Evolutionary conservation across 2,329 filamentous ascomycete genomes (phyloP).

Genomic region (Chalaropsis thielavioides): DNA sequence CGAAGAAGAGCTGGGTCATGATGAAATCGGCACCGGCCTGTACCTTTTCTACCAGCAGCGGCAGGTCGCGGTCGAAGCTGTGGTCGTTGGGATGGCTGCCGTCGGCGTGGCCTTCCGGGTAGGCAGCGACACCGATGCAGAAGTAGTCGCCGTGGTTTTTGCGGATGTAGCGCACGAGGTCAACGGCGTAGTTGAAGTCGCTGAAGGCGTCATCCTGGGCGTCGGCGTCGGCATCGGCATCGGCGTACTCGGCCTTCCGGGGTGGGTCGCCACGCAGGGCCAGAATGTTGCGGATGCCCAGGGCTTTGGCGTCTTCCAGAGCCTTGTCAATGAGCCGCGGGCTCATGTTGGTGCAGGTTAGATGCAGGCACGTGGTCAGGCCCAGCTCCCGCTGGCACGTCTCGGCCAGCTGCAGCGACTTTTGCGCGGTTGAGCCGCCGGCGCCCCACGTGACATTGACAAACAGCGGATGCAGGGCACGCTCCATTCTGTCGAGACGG

Average conservation of each 20-base stretch:
- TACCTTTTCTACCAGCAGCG: slow-evolving; percentile 80
- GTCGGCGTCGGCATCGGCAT: slow-evolving; percentile 45
- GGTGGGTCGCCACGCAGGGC: slow-evolving; percentile 86
- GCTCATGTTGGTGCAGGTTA: slow-evolving; percentile 98
- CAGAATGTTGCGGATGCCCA: slow-evolving; percentile 88
- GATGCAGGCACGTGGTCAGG: slow-evolving; percentile 84
- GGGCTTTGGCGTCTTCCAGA: slow-evolving; percentile 72
- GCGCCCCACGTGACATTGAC: slow-evolving; percentile 98
- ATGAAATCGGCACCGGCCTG: slow-evolving; percentile 90
- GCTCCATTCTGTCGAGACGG: slow-evolving; percentile 87
- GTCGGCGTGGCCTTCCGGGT: slow-evolving; percentile 89
- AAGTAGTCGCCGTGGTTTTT: slow-evolving; percentile 85
- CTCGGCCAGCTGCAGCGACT: slow-evolving; percentile 87
- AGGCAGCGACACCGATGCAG: slow-evolving; percentile 85
- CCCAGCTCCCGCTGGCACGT: slow-evolving; percentile 85
- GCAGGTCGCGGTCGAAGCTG: slow-evolving; percentile 64
- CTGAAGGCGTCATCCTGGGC: slow-evolving; percentile 46
- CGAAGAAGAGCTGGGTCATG: slow-evolving; percentile 97
- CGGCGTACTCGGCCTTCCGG: slow-evolving; percentile 71
- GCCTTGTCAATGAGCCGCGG: slow-evolving; percentile 72
- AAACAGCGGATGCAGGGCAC: slow-evolving; percentile 79
- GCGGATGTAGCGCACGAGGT: slow-evolving; percentile 80
- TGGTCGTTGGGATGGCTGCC: slow-evolving; percentile 64
- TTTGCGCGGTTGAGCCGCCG: slow-evolving; percentile 77
- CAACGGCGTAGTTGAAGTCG: slow-evolving; percentile 77